Conservation (phyloP, 768 basidiomycete species). For the Podaxis sp. region DNA sequence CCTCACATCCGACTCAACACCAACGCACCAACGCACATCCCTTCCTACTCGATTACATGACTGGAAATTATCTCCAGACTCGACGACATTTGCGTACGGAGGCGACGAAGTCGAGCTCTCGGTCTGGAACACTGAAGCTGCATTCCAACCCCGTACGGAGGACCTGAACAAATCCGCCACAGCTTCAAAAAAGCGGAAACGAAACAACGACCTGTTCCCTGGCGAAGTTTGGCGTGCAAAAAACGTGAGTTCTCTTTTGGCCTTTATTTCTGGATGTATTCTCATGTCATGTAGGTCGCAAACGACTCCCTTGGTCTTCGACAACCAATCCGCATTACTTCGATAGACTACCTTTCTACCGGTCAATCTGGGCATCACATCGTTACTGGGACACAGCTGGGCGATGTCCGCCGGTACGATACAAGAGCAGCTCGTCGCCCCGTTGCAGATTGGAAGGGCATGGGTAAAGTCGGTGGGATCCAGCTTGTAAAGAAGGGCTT, state of each 20-base stretch:
- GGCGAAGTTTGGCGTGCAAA: conserved; percentile 85
- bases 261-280: neutral
- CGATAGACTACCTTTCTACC: conserved; percentile 56
- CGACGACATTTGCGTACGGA: conserved; percentile 69
- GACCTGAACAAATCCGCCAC: conserved; percentile 15
- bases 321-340: conserved; percentile 74
- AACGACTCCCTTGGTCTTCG: conserved; percentile 75
- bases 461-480: conserved; percentile 63
- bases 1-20: conserved; percentile 1
- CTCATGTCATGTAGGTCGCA: conserved; percentile 44
- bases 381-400: conserved; percentile 70
- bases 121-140: conserved; percentile 68
- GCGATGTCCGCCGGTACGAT: conserved; percentile 77
- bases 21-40: conserved; percentile 20
- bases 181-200: conserved; percentile 54
- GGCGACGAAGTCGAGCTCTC: conserved; percentile 87
- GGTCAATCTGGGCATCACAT: conserved; percentile 45
- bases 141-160: conserved; percentile 36
- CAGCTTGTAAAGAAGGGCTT: conserved; percentile 55
- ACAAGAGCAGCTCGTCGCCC: conserved; percentile 68
- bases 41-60: conserved; percentile 70
- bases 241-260: conserved; percentile 48
- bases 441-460: conserved; percentile 59
- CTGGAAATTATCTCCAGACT: conserved; percentile 58
- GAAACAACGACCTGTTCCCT: conserved; percentile 54